Conservation (phyloP, 2,329 filamentous ascomycete genomes). For the Cadophora malorum region DNA sequence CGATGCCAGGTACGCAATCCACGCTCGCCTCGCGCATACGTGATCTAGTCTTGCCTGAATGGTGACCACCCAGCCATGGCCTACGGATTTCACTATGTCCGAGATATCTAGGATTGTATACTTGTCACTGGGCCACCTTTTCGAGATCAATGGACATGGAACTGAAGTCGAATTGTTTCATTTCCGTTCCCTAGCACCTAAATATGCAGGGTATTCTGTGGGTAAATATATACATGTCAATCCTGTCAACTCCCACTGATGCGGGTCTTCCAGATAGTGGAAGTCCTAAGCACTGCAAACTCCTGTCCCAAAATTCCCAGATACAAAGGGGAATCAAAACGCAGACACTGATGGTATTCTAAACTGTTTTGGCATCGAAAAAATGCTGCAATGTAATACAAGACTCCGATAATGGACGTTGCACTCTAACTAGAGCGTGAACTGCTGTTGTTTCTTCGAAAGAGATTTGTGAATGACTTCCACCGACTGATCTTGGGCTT, state of each 20-base stretch:
- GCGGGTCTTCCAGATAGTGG: neutral
- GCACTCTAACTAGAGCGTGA: neutral
- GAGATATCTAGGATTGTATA: neutral
- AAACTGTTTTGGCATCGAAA: conserved; percentile 15
- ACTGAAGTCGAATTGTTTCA: neutral
- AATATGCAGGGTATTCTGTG: neutral
- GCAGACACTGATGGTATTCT: conserved; percentile 17
- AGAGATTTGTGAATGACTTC: conserved; percentile 41
- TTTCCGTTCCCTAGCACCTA: neutral
- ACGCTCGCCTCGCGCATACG: conserved; percentile 14
- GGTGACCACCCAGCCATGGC: neutral
- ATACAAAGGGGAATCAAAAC: conserved; percentile 19
- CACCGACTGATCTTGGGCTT: conserved; percentile 39
- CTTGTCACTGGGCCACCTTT: neutral
- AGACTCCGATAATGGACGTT: neutral
- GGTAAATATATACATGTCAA: conserved; percentile 10
- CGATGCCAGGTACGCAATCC: conserved; percentile 21
- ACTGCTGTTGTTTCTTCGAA: conserved; percentile 33
- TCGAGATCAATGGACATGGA: neutral
- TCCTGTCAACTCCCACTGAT: neutral
- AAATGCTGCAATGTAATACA: conserved; percentile 20
- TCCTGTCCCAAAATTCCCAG: conserved; percentile 11
- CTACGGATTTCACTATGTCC: conserved; percentile 13
- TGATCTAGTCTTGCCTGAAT: conserved; percentile 24
- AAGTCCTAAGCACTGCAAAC: neutral